Evolutionary conservation across 1,139 yeast genomes (phyloP), one percentile per base, ranked within the genome.

Genomic region (Arxiozyma telluris): DNA sequence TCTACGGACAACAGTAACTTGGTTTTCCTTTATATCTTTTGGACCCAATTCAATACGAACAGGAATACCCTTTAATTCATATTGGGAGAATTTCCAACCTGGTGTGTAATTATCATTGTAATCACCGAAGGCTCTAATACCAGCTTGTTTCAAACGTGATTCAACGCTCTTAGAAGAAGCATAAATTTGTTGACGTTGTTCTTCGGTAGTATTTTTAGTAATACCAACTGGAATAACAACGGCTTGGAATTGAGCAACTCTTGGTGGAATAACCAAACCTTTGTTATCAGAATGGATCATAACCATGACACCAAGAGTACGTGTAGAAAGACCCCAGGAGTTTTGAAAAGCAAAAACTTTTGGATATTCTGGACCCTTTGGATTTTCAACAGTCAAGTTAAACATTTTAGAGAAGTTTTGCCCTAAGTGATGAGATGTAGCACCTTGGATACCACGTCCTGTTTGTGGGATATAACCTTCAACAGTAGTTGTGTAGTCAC

Each of bases 391-490:
- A 45, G 86, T 76, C 62, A 94, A 88, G 75, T 89, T 87, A 76
- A 94, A 94, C 98, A 94, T 94, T 76, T 90, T 91, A 63, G 98
- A 91, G 77, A 94, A 94, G 80, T 94, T 94, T 72, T 90, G 96
- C 61, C 99, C 99, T 70, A 94, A 78, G 71, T 91, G 94, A 75
- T 94, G 99, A 47, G 98, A 90, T 46, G 99, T 94, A 60, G 90
- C 99, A 74, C 98, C 98, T 76, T 94, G 99, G 65, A 94, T 93
- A 79, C 98, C 98, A 78, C 99, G 88, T 67, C 99, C 99, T 57
- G 98, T 93, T 58, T 96, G 88, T 63, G 97, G 96, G 67, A 94
- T 89, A 72, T 87, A 94, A 62, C 98, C 98, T 75, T 94, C 99
- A 61, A 84, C 85, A 49, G 98, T 91, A 53, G 97, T 89, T 59